Evolutionary conservation across 305 asterid genomes (phyloP), one percentile per base, ranked within the genome.

Genomic region (Fraxinus latifolia): DNA sequence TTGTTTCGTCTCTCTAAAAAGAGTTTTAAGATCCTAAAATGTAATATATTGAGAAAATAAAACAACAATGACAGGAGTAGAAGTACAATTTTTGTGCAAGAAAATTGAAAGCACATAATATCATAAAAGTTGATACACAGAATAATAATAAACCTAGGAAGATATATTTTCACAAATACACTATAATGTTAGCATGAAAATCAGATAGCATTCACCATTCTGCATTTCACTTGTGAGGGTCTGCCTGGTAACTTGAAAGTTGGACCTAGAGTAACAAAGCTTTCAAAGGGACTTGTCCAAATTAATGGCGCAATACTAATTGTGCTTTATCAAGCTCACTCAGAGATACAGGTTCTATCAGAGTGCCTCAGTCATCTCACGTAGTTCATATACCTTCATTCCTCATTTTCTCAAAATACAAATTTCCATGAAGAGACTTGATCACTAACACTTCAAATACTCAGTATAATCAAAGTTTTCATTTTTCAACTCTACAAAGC

Each of bases 1-100:
- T 79, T 87, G 83, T 55, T 91, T 91, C 21, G 94, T 86, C 72
- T 90, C 93, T 77, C 77, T 84, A 65, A 86, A 90, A 82, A 91
- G 90, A 60, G 86, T 78, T 87, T 90, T 92, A 77, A 95, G 90
- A 86, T 88, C 94, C 98, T 95, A 91, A 82, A 85, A 62, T 70
- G 60, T 42, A 31, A 31, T 76, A 73, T 14, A 76, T 31, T 7
- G 21, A 82, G 47, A 74, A 68, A 50, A 65, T 15, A 77, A 44
- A 78, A 80, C 53, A n/a, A n/a, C n/a, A 79, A 74, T 50, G 50
- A 68, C 76, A 77, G 32, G 17, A 62, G 9, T 37, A 34, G 65
- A 6, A 5, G 72, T 12, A 15, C 70, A 37, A 27, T 17, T 31
- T 44, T 50, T 58, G 14, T 53, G 25, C 29, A 74, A 31, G 37